Evolutionary conservation across 345 rosid species (phyloP).

Genomic region (Arabis alpina): DNA sequence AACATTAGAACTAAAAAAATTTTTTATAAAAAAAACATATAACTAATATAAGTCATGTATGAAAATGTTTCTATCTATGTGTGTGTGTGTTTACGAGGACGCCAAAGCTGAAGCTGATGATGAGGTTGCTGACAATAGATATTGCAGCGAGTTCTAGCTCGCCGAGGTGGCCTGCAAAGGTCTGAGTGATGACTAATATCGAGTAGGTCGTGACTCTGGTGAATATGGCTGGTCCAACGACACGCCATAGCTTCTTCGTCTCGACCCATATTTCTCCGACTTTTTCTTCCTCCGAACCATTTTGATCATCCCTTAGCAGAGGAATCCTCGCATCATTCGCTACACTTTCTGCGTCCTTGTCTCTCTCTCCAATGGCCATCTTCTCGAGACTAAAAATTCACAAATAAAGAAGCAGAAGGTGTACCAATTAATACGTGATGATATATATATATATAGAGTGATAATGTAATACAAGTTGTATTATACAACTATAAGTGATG

Average conservation of each 20-base stretch:
- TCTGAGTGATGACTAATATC: slow-evolving; percentile 39
- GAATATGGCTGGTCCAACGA: slow-evolving; percentile 59
- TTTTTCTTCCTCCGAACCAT: not conserved
- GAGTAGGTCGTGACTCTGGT: slow-evolving; percentile 47
- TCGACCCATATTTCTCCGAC: slow-evolving; percentile 45
- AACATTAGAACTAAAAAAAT: not conserved
- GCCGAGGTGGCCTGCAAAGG: slow-evolving; percentile 11
- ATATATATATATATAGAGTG: not conserved
- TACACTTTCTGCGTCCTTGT: not conserved
- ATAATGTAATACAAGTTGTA: no score
- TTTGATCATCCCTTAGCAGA: not conserved
- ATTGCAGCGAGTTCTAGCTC: slow-evolving; percentile 4
- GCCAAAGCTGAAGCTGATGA: slow-evolving; percentile 56
- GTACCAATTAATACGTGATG: no score
- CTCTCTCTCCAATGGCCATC: not conserved
- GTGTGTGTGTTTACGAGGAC: slow-evolving; percentile 51
- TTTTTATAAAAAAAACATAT: no score
- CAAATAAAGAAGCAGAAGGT: no score
- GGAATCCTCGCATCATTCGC: not conserved
- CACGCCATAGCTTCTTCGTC: slow-evolving; percentile 54
- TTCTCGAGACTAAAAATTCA: not conserved
- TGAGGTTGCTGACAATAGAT: not conserved
- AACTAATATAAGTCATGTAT: not conserved
- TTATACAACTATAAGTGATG: no score
- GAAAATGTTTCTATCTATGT: not conserved